phyloP scores from a whole-genome alignment of 2,329 filamentous ascomycete genomes.

The Fusarium buxicola region DNA sequence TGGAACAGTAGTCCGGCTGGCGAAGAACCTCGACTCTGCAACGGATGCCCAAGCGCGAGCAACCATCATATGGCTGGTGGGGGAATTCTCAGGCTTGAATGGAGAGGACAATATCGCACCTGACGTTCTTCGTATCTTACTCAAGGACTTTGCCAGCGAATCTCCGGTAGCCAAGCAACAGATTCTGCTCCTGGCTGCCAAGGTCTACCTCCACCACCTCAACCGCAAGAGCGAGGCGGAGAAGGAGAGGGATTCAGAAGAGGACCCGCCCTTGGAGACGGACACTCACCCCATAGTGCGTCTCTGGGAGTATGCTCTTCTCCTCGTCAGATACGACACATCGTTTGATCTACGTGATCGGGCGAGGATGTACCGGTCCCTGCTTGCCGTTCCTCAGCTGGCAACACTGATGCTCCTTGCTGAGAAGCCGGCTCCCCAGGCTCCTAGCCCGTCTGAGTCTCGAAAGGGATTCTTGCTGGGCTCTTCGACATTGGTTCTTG shows the following conservation, averaged over 20 bases:
- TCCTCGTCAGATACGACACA: constrained; percentile 90
- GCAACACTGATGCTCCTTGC: constrained; percentile 91
- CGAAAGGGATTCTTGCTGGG: constrained; percentile 83
- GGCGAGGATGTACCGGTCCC: constrained; percentile 85
- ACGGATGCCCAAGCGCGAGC: constrained; percentile 89
- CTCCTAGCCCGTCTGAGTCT: constrained; percentile 87
- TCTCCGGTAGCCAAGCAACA: constrained; percentile 89
- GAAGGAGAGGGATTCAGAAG: constrained; percentile 51
- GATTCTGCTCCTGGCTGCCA: constrained; percentile 92
- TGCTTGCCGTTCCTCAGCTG: constrained; percentile 86
- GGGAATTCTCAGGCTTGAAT: constrained; percentile 87
- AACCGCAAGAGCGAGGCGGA: constrained; percentile 68
- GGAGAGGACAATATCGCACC: constrained; percentile 90
- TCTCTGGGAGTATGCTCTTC: constrained; percentile 86
- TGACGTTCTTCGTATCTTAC: constrained; percentile 88
- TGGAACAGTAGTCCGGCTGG: constrained; percentile 87
- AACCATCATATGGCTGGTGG: constrained; percentile 97
- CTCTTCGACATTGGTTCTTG: constrained; percentile 86
- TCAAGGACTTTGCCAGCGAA: constrained; percentile 87
- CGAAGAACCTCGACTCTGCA: constrained; percentile 90
- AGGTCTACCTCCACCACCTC: constrained; percentile 92
- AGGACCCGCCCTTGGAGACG: constrained; percentile 47
- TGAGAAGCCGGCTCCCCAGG: constrained; percentile 92
- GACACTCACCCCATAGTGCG: constrained; percentile 74
- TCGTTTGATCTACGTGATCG: constrained; percentile 96